Evolutionary conservation across 495 filamentous ascomycete genomes (phyloP), one percentile per base, ranked within the genome.

Genomic region (Lasiosphaeria ovina): DNA sequence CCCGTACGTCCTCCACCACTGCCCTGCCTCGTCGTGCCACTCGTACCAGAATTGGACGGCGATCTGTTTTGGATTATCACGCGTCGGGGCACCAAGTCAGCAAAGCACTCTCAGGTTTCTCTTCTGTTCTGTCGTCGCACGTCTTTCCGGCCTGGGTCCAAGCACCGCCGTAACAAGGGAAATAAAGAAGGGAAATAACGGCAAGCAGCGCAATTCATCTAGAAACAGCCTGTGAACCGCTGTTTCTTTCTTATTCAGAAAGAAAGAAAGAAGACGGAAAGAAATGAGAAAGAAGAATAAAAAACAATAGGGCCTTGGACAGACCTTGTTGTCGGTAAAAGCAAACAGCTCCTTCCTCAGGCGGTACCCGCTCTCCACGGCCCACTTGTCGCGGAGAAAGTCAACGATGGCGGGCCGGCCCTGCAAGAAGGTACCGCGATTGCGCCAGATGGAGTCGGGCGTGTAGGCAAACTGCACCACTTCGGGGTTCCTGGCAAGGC

Each of bases 31-130:
- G 66, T 96, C 91, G 56, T 85, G 82, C 74, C 84, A 96, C 72
- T 96, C 92, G 62, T 96, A 96, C 91, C 91, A 96, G 72, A 96
- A 96, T 73, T 95, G 89, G 45, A 94, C 91, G 1, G 89, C 90
- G 65, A 93, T 95, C 74, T 81, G 59, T 24, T 24, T 24, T 24
- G 0, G 24, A 24, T 24, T 24, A 24, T 24, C 2, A 24, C 24
- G 24, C 24, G 2, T 24, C 1, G 24, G 24, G 2, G 24, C 24
- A 0, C 0, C 24, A 24, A 24, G 24, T 24, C 2, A 4, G 9
- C 10, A 12, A 38, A 24, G 12, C 12, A n/a, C 44, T 14, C 44
- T 47, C 11, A 2, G 24, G 24, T 24, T 2, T 24, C 24, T 24
- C 24, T 24, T 24, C 2, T 1, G 24, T 1, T 24, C 24, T 1